A percentile compares a stretch with the other conserved stretches of the same genome.
Evolutionary conservation across 164 flowering plant genomes (phyloP).

Genomic region (Chimonanthus praecox): DNA sequence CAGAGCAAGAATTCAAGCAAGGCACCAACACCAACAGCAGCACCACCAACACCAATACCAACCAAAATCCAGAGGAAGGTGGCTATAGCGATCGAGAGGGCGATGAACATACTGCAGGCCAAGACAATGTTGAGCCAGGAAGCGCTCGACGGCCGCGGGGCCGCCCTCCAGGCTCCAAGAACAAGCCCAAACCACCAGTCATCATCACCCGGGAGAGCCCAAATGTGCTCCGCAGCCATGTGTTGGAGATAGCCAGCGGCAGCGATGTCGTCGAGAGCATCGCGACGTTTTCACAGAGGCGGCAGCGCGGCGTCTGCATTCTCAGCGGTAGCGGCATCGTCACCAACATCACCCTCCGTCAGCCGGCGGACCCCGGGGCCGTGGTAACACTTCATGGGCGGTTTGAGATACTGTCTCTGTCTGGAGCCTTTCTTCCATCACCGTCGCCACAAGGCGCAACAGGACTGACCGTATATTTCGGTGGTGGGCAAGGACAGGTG

Average conservation of each 20-base stretch:
- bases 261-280: slow-evolving; percentile 61
- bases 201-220: slow-evolving; percentile 78
- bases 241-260: slow-evolving; percentile 61
- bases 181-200: slow-evolving; percentile 75
- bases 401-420: slow-evolving; percentile 70
- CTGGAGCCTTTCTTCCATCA: slow-evolving; percentile 78
- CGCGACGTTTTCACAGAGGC: slow-evolving; percentile 49
- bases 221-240: slow-evolving; percentile 66
- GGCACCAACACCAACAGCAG: slow-evolving; percentile 21
- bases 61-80: slow-evolving; percentile 23
- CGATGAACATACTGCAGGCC: slow-evolving; percentile 33
- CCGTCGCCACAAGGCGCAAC: slow-evolving; percentile 78
- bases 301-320: slow-evolving; percentile 76
- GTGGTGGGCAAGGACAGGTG: slow-evolving; percentile 87
- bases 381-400: slow-evolving; percentile 64
- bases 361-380: slow-evolving; percentile 60
- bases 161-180: slow-evolving; percentile 82
- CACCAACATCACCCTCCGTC: slow-evolving; percentile 61
- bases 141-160: slow-evolving; percentile 62
- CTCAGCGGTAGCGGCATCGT: slow-evolving; percentile 75
- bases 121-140: slow-evolving; percentile 31
- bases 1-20: slow-evolving; percentile 45
- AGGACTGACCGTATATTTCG: slow-evolving; percentile 69
- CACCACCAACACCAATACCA: slow-evolving; percentile 24
- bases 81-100: slow-evolving; percentile 24